These are phyloP conservation scores for Nothophaeocryptopus gaeumannii DNA, from an alignment of 2,329 filamentous ascomycete genomes.

Conservation along the genomic window DNA sequence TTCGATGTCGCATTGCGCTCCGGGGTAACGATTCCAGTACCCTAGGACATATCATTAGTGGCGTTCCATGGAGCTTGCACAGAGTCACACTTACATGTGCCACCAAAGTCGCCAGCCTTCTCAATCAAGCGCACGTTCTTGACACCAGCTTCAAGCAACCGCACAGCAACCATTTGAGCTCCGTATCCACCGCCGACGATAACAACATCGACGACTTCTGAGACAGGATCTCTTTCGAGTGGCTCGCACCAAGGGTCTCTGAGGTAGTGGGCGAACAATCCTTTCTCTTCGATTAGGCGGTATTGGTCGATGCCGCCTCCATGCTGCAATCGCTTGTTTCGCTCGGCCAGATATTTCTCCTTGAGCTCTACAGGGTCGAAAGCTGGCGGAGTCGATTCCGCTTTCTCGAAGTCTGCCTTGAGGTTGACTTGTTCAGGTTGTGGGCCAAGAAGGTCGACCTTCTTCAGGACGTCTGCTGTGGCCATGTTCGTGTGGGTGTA, in stretches of 20 bases:
- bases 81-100: constrained; percentile 29
- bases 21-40: constrained; percentile 38
- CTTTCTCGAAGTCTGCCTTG: constrained; percentile 19
- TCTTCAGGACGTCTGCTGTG: constrained; percentile 18
- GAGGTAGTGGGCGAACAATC: constrained; percentile 19
- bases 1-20: constrained; percentile 49
- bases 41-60: neutral
- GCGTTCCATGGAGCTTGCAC: neutral
- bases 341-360: constrained; percentile 22
- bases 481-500: constrained; percentile 11
- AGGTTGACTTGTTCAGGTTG: constrained; percentile 19
- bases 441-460: constrained; percentile 21
- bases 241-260: constrained; percentile 21
- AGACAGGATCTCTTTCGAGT: constrained; percentile 19
- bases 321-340: constrained; percentile 21
- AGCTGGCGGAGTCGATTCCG: constrained; percentile 6
- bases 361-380: constrained; percentile 24
- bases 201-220: constrained; percentile 20
- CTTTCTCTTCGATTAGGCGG: constrained; percentile 19
- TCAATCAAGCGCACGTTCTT: constrained; percentile 23
- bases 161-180: constrained; percentile 21
- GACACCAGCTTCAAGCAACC: constrained; percentile 23
- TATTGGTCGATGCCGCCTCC: constrained; percentile 24
- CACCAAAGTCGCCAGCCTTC: constrained; percentile 34
- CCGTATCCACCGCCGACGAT: constrained; percentile 25